Conservation (phyloP, 345 rosid genomes). For the Trapa incisa region DNA sequence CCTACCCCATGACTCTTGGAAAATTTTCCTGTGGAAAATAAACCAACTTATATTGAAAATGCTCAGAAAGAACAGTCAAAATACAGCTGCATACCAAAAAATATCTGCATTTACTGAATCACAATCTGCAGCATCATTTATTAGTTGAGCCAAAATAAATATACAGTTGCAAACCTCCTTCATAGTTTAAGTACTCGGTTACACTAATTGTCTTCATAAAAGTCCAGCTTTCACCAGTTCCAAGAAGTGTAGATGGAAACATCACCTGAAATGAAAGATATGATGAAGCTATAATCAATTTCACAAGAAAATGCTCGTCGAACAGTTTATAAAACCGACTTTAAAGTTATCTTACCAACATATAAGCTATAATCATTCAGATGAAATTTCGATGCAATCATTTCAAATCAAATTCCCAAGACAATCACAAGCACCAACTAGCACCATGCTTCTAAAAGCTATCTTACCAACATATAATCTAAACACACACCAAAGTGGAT, state of each 20-base stretch:
- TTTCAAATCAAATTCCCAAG: neutral
- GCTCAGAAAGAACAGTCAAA: neutral
- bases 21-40: constrained; percentile 58
- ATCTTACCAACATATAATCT: too few species aligned
- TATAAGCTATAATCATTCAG: neutral
- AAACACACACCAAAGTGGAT: too few species aligned
- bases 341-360: neutral
- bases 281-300: neutral
- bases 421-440: neutral
- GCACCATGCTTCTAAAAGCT: neutral
- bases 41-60: neutral
- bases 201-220: constrained; percentile 93
- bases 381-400: neutral
- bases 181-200: constrained; percentile 86
- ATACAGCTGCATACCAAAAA: neutral
- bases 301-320: neutral
- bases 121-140: neutral
- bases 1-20: constrained; percentile 96
- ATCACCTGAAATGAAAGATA: constrained; percentile 50
- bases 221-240: constrained; percentile 95
- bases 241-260: constrained; percentile 92
- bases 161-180: constrained; percentile 46
- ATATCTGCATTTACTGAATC: neutral
- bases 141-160: neutral
- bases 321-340: neutral